Conservation (phyloP, 345 rosid species). For the Jatropha curcas region DNA sequence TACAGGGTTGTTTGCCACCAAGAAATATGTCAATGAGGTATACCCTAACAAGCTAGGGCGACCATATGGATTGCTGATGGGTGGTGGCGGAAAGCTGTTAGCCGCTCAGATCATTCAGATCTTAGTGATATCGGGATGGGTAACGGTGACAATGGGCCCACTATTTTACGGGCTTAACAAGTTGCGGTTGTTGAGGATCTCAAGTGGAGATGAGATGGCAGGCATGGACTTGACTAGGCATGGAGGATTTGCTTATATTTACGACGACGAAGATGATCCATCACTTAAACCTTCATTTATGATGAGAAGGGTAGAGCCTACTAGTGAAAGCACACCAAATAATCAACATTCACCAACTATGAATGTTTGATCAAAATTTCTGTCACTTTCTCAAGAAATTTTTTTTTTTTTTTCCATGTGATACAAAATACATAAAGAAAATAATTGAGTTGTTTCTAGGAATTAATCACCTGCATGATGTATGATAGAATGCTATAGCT, state of each 20-base stretch:
- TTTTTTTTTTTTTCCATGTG: too few relatives aligned
- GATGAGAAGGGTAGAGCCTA: slow-evolving; percentile 16
- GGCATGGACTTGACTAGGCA: slow-evolving; percentile 36
- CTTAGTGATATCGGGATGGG: slow-evolving; percentile 29
- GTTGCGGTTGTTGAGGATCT: slow-evolving; percentile 26
- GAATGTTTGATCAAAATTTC: neutral
- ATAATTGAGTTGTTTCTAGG: too few relatives aligned
- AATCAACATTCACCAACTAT: neutral
- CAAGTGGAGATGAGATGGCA: slow-evolving; percentile 27
- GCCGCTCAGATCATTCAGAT: slow-evolving; percentile 30
- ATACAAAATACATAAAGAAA: too few relatives aligned
- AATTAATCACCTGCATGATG: too few relatives aligned
- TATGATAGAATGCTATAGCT: too few relatives aligned
- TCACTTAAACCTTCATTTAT: slow-evolving; percentile 8
- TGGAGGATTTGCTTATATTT: slow-evolving; percentile 28
- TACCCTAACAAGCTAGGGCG: slow-evolving; percentile 24
- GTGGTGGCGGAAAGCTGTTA: slow-evolving; percentile 21
- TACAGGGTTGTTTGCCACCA: slow-evolving; percentile 46
- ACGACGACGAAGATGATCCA: slow-evolving; percentile 21
- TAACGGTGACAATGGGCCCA: slow-evolving; percentile 24
- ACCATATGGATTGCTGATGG: slow-evolving; percentile 29
- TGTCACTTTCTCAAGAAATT: neutral
- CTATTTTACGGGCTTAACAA: slow-evolving; percentile 24
- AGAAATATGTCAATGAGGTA: slow-evolving; percentile 40
- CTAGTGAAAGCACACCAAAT: neutral